Conservation (phyloP, 2,329 filamentous ascomycete species). For the Penicillium sp. region DNA sequence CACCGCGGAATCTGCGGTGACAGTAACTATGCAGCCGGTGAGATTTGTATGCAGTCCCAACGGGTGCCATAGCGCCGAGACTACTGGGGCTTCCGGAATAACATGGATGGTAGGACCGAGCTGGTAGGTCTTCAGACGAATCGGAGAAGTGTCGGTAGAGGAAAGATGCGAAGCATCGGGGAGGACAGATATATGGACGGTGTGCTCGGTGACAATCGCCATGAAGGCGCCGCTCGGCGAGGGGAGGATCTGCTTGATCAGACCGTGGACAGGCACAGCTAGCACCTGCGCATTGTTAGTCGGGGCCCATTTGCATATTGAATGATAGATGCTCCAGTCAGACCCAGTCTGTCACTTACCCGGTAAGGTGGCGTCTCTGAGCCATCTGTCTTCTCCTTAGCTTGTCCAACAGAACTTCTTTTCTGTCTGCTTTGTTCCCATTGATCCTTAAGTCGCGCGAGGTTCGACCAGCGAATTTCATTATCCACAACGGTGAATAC, state of each 20-base stretch:
- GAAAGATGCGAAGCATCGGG: constrained; percentile 74
- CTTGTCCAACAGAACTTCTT: constrained; percentile 19
- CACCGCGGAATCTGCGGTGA: constrained; percentile 82
- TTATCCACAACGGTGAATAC: constrained; percentile 83
- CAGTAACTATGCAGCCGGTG: constrained; percentile 75
- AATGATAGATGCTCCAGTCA: background rate
- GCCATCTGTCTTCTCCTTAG: constrained; percentile 22
- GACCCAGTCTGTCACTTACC: constrained; percentile 18
- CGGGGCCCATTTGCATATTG: background rate
- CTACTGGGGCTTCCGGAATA: constrained; percentile 72
- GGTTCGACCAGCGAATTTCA: constrained; percentile 86
- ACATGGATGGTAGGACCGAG: constrained; percentile 91
- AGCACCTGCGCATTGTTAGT: constrained; percentile 54
- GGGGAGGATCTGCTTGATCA: constrained; percentile 78
- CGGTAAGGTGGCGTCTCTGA: constrained; percentile 35
- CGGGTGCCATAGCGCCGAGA: constrained; percentile 86
- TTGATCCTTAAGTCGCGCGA: constrained; percentile 69
- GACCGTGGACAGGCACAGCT: constrained; percentile 69
- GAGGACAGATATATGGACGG: constrained; percentile 79
- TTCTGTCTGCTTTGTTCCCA: constrained; percentile 41
- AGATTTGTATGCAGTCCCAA: constrained; percentile 62
- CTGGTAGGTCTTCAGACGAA: constrained; percentile 81
- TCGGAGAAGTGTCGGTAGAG: constrained; percentile 59
- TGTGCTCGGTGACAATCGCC: constrained; percentile 80
- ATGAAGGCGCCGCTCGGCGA: constrained; percentile 78